These are phyloP conservation scores for Bolboschoenus planiculmis DNA, from an alignment of 176 grass and related monocot species.

Conservation along the genomic window DNA sequence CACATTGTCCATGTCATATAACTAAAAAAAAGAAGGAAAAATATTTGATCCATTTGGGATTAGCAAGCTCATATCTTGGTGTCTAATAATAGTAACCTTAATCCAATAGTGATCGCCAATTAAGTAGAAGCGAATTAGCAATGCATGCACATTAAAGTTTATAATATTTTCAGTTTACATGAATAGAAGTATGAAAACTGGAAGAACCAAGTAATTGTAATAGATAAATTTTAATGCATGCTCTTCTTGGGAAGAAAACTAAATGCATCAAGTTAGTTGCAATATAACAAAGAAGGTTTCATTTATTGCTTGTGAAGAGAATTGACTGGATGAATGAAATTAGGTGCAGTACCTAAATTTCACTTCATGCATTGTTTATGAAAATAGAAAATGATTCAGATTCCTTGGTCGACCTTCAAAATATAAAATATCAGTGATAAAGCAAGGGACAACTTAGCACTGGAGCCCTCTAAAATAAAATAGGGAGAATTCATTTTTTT, in stretches of 20 bases:
- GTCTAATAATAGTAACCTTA: not conserved
- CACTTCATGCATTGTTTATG: not conserved
- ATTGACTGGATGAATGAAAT: too few relatives aligned
- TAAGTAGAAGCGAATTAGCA: not conserved
- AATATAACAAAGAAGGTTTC: not conserved
- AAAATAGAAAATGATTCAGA: not conserved
- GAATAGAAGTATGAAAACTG: not conserved
- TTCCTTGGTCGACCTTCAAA: not conserved
- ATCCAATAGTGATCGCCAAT: not conserved
- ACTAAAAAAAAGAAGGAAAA: not conserved
- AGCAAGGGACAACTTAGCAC: too few relatives aligned
- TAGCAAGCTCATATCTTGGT: not conserved
- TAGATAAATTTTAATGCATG: not conserved
- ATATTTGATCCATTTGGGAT: not conserved
- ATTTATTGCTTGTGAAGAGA: not conserved
- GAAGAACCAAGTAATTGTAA: not conserved
- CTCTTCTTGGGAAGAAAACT: not conserved
- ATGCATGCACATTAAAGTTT: not conserved
- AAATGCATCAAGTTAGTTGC: not conserved
- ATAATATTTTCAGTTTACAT: not conserved
- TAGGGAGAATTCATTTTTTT: too few relatives aligned
- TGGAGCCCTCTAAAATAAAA: too few relatives aligned
- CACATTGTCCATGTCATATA: not conserved
- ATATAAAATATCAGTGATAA: not conserved
- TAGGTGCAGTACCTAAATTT: too few relatives aligned